phyloP scores from a whole-genome alignment of 192 early-diverging fungal species.

The Coemansia aciculifera region DNA sequence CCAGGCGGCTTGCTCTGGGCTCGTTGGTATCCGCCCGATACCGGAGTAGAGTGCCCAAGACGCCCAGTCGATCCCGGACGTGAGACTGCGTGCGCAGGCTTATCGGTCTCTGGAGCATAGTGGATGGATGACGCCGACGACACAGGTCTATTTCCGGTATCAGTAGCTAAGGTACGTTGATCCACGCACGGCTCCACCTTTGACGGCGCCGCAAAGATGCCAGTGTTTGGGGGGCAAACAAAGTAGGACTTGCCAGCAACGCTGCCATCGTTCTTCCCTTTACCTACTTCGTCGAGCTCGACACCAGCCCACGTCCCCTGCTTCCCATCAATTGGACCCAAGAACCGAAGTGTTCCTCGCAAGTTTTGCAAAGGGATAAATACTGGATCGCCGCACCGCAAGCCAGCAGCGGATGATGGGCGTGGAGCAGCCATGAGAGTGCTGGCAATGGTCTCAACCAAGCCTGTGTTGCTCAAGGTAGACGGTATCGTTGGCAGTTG shows the following conservation, averaged over 20 bases:
- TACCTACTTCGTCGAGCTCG: constrained; percentile 68
- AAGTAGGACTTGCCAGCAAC: constrained; percentile 73
- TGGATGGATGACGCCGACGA: constrained; percentile 8
- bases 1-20: constrained; percentile 16
- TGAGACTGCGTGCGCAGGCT: neutral
- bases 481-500: neutral
- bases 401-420: constrained; percentile 13
- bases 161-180: neutral
- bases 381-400: constrained; percentile 61
- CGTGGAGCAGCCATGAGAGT: neutral
- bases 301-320: constrained; percentile 79
- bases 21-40: constrained; percentile 8
- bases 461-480: neutral
- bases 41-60: neutral
- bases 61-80: neutral
- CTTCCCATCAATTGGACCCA: constrained; percentile 76
- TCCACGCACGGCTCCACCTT: constrained; percentile 49
- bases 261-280: constrained; percentile 78
- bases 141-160: neutral
- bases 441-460: neutral
- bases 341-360: constrained; percentile 66
- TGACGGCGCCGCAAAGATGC: constrained; percentile 71
- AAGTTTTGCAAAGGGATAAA: constrained; percentile 61
- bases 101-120: neutral
- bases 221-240: constrained; percentile 64